Evolutionary conservation across 331 rosid genomes (phyloP).

Genomic region (Prunus yedoensis): DNA sequence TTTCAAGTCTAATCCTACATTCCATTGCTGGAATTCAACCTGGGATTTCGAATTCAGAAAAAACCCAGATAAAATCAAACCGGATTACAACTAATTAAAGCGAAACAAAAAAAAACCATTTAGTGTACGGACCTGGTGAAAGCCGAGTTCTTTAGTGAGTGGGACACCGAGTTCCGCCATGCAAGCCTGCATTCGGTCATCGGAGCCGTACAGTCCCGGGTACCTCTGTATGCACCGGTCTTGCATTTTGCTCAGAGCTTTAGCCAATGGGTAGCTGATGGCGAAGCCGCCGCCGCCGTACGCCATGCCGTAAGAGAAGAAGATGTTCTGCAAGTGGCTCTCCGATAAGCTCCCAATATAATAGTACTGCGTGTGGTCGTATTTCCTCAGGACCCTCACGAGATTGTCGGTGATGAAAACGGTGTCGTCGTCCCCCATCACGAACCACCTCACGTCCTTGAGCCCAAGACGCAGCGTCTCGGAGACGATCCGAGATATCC

Average conservation of each 20-base stretch:
- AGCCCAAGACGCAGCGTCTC: slow-evolving; percentile 77
- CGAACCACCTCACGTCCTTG: slow-evolving; percentile 78
- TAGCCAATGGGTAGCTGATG: slow-evolving; percentile 73
- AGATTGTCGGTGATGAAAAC: slow-evolving; percentile 80
- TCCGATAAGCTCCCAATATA: slow-evolving; percentile 91
- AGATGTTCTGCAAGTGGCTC: slow-evolving; percentile 89
- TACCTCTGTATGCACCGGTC: slow-evolving; percentile 83
- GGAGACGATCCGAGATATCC: slow-evolving; percentile 86
- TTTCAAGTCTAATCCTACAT: not conserved
- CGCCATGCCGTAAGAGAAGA: slow-evolving; percentile 93
- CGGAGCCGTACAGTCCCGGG: slow-evolving; percentile 88
- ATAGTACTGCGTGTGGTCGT: slow-evolving; percentile 70
- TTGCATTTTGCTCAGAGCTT: slow-evolving; percentile 66
- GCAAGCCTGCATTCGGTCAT: slow-evolving; percentile 96
- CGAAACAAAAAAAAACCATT: not conserved
- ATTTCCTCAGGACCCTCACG: slow-evolving; percentile 57
- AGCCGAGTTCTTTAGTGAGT: slow-evolving; percentile 89
- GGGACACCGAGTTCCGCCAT: slow-evolving; percentile 99
- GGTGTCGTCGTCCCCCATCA: slow-evolving; percentile 99
- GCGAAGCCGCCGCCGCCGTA: slow-evolving; percentile 99
- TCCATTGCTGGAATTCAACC: not conserved
- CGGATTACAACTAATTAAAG: not conserved
- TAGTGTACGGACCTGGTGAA: slow-evolving; percentile 77
- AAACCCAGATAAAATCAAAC: not conserved
- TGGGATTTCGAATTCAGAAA: not conserved